These are phyloP conservation scores for Boeremia exigua DNA, from an alignment of 2,329 filamentous ascomycete genomes.

Conservation along the genomic window DNA sequence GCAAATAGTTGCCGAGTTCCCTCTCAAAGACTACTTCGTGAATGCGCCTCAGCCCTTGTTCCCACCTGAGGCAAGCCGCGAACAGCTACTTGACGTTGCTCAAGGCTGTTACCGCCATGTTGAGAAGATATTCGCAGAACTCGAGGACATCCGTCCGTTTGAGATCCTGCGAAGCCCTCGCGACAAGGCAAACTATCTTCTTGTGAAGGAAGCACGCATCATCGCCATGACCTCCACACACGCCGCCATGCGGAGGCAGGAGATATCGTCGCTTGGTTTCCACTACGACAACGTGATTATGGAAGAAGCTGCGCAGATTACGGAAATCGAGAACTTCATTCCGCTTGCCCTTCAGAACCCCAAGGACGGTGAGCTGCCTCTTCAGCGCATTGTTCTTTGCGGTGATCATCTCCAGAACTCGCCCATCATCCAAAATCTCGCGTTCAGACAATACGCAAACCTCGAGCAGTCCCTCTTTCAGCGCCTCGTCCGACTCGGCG, in stretches of 20 bases:
- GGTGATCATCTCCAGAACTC: conserved; percentile 98
- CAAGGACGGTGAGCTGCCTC: conserved; percentile 71
- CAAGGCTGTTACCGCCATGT: conserved; percentile 89
- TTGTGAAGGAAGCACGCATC: conserved; percentile 94
- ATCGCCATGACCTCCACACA: conserved; percentile 99
- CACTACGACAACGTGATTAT: conserved; percentile 98
- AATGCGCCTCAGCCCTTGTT: conserved; percentile 89
- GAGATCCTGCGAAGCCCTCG: conserved; percentile 87
- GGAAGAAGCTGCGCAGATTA: conserved; percentile 98
- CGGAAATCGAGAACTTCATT: conserved; percentile 96
- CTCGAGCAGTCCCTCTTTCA: conserved; percentile 96
- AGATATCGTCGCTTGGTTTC: conserved; percentile 91
- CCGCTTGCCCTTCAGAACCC: conserved; percentile 90
- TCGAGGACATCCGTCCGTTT: conserved; percentile 93
- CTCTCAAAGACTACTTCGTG: conserved; percentile 86
- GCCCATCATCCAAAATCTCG: conserved; percentile 91
- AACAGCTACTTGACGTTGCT: conserved; percentile 75
- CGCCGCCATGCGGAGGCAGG: conserved; percentile 89
- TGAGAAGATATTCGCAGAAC: conserved; percentile 85
- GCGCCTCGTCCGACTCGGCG: conserved; percentile 85
- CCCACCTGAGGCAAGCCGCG: conserved; percentile 67
- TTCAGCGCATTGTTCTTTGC: conserved; percentile 89
- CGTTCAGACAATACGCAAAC: conserved; percentile 93
- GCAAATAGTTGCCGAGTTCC: conserved; percentile 76
- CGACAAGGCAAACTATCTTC: conserved; percentile 94